Evolutionary conservation across 2,329 filamentous ascomycete species (phyloP), one percentile per base, ranked within the genome.

Genomic region (Pseudogymnoascus sp.): DNA sequence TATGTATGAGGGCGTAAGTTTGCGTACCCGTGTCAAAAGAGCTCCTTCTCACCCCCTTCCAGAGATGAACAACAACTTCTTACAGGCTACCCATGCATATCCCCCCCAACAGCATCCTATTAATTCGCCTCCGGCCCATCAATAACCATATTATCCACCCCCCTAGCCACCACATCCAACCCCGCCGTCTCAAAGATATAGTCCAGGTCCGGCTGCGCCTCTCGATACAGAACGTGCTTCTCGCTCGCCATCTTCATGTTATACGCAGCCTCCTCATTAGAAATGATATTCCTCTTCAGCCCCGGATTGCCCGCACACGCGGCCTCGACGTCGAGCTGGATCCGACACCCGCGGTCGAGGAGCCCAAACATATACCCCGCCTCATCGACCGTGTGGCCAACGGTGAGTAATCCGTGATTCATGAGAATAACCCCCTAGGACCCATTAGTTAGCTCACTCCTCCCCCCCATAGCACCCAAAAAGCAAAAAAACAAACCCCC

Each of bases 351-450:
- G 58, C 86, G 79, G 72, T 91, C 88, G 72, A 90, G 79, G 49
- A 88, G 75, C 0, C 83, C 84, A 70, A 90, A 88, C 60, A 90
- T 72, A 72, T 86, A 91, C 0, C 84, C 85, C 1, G 88, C 88
- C 73, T 91, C 88, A 70, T 91, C 88, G 2, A 91, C 88, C 0
- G 88, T 91, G 5, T 73, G 69, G 3, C 89, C 89, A 0, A 90
- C 87, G 0, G 86, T 89, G 60, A 91, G 73, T 36, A 92, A 75
- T 0, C 89, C 89, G 73, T 91, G 88, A 71, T 91, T 91, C 66
- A 86, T 78, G 60, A 91, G 75, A 55, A 91, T 85, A 65, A 84
- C 79, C 1, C 80, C 87, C 71, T 81, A 36, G 30, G 61, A 28
- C 12, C 30, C 58, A 59, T 33, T n/a, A 7, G 22, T 58, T 52